phyloP scores from a whole-genome alignment of 768 basidiomycete genomes.

The Dentipellis fragilis region DNA sequence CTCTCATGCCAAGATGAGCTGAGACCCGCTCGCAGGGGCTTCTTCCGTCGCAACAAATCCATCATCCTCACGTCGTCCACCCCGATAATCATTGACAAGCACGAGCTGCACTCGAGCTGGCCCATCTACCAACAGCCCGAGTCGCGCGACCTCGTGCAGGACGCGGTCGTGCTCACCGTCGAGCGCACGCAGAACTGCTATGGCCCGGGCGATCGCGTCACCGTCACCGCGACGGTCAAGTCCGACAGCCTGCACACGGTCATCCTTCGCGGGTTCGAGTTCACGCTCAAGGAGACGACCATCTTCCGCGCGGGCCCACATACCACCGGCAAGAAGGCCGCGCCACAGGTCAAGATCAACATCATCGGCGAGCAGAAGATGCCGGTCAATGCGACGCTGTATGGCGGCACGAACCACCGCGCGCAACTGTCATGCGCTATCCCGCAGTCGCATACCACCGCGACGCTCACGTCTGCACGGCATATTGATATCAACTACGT shows the following conservation, averaged over 20 bases:
- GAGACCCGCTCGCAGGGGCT: conserved; percentile 38
- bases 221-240: conserved; percentile 60
- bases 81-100: conserved; percentile 80
- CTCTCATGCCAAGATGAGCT: not conserved
- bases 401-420: conserved; percentile 59
- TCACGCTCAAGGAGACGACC: conserved; percentile 68
- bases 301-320: conserved; percentile 61
- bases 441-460: conserved; percentile 64
- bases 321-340: conserved; percentile 42
- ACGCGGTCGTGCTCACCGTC: conserved; percentile 66
- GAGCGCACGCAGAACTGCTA: conserved; percentile 73
- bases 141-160: conserved; percentile 50
- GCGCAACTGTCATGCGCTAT: conserved; percentile 67
- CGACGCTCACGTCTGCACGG: conserved; percentile 71
- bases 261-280: conserved; percentile 76
- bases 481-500: conserved; percentile 83
- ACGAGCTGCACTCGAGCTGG: conserved; percentile 90
- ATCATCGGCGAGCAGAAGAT: conserved; percentile 63
- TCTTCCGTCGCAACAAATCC: conserved; percentile 74
- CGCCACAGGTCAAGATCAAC: conserved; percentile 42
- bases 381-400: conserved; percentile 62
- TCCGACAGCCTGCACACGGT: conserved; percentile 60
- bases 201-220: conserved; percentile 76
- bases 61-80: conserved; percentile 57
- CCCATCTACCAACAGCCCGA: conserved; percentile 80